A percentile compares a stretch with the other conserved stretches of the same genome.
These are phyloP conservation scores for Bonia amplexicaulis DNA, from an alignment of 176 grass and related monocot genomes.

Conservation along the genomic window DNA sequence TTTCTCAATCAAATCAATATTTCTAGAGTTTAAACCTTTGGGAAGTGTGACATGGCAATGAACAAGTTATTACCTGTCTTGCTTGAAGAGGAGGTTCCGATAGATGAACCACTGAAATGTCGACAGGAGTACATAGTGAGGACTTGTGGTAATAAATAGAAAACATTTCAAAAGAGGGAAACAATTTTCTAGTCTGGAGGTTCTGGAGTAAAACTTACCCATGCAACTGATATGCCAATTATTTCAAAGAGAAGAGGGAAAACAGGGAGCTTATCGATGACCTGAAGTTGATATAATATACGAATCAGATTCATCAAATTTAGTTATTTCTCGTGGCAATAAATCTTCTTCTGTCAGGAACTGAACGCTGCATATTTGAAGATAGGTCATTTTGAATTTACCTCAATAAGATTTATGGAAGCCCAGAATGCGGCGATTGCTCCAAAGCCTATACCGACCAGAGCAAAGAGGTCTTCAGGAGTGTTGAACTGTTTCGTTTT, in stretches of 20 bases:
- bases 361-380: not conserved
- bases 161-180: not conserved
- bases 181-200: not conserved
- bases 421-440: conserved; percentile 72
- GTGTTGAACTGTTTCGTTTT: conserved; percentile 47
- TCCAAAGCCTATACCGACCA: conserved; percentile 78
- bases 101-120: conserved; percentile 80
- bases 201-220: conserved; percentile 45
- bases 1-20: not conserved
- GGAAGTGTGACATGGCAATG: not conserved
- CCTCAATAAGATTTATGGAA: conserved; percentile 55
- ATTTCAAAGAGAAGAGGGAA: conserved; percentile 58
- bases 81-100: conserved; percentile 85
- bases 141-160: not conserved
- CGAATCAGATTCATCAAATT: not conserved
- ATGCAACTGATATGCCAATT: conserved; percentile 76
- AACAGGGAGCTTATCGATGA: conserved; percentile 78
- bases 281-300: conserved; percentile 38
- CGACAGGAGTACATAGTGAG: conserved; percentile 3
- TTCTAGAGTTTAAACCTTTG: not conserved
- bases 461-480: conserved; percentile 71
- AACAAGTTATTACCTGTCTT: conserved; percentile 51
- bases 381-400: conserved; percentile 14
- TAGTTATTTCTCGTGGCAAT: not conserved
- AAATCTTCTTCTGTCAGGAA: not conserved